These are phyloP conservation scores for Candolleomyces aberdarensis DNA, from an alignment of 768 basidiomycete genomes.

Conservation along the genomic window DNA sequence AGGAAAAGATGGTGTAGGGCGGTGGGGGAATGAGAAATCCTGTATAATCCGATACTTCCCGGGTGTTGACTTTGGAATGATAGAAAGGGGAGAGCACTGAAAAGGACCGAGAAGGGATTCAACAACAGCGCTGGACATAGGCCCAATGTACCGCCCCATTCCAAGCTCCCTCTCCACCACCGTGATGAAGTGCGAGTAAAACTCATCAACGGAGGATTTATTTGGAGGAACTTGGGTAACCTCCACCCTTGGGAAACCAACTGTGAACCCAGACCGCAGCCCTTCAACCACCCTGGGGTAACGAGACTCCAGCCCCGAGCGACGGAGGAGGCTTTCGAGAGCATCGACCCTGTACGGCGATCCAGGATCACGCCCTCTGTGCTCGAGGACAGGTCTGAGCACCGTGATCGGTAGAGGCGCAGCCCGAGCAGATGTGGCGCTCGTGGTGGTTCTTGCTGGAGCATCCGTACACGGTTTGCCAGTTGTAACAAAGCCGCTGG, in stretches of 20 bases:
- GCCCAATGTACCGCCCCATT: conserved; percentile 24
- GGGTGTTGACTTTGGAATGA: conserved; percentile 31
- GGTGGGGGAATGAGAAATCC: conserved; percentile 29
- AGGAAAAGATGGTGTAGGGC: neutral
- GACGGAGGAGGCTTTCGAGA: conserved; percentile 21
- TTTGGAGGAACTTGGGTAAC: too few species aligned
- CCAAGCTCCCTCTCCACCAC: conserved; percentile 18
- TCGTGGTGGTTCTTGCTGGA: conserved; percentile 10
- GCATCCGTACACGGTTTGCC: conserved; percentile 24
- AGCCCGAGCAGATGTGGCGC: conserved; percentile 37
- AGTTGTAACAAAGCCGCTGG: conserved; percentile 25
- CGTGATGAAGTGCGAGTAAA: too few species aligned
- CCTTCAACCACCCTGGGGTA: conserved; percentile 25
- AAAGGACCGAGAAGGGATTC: conserved; percentile 27
- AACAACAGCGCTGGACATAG: conserved; percentile 15
- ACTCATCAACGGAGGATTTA: too few species aligned
- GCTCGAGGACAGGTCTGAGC: conserved; percentile 32
- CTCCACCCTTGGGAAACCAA: too few species aligned
- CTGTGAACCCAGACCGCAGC: too few species aligned
- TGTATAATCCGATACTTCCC: conserved; percentile 29
- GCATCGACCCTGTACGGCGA: conserved; percentile 22
- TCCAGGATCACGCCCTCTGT: conserved; percentile 18
- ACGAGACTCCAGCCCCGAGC: conserved; percentile 9
- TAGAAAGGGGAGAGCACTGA: conserved; percentile 29
- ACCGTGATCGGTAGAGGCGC: conserved; percentile 27